These are phyloP conservation scores for Penicillium parvum DNA, from an alignment of 495 filamentous ascomycete genomes.

Conservation along the genomic window DNA sequence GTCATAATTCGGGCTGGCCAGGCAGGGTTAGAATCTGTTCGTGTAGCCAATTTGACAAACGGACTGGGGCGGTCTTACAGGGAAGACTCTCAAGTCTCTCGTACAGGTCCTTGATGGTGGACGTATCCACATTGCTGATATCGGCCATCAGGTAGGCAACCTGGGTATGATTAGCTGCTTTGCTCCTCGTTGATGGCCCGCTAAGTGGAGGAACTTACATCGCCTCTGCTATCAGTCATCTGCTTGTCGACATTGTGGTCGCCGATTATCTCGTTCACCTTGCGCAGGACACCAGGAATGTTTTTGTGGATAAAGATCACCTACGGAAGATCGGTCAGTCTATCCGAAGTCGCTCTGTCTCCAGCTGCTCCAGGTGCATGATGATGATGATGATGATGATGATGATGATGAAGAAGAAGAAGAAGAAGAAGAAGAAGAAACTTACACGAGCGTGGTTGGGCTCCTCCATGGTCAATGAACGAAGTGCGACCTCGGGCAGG, in stretches of 20 bases:
- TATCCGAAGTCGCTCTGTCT: slow-evolving; percentile 4
- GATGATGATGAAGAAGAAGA: no score
- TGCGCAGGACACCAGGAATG: slow-evolving; percentile 87
- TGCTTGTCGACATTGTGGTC: slow-evolving; percentile 99
- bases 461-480: slow-evolving; percentile 82
- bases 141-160: slow-evolving; percentile 98
- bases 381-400: no score
- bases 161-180: slow-evolving; percentile 33
- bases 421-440: slow-evolving; percentile 3
- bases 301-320: slow-evolving; percentile 96
- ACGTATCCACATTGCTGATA: slow-evolving; percentile 75
- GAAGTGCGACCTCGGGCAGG: slow-evolving; percentile 86
- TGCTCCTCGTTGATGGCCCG: neutral
- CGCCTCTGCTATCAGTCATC: slow-evolving; percentile 90
- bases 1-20: slow-evolving; percentile 74
- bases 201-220: slow-evolving; percentile 48
- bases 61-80: slow-evolving; percentile 57
- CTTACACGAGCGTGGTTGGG: slow-evolving; percentile 75
- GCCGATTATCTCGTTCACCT: slow-evolving; percentile 88
- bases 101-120: slow-evolving; percentile 80
- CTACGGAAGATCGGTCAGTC: slow-evolving; percentile 25
- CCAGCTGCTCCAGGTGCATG: no score
- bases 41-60: neutral
- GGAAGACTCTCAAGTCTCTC: slow-evolving; percentile 74
- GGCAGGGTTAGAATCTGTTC: slow-evolving; percentile 3